Evolutionary conservation across 768 basidiomycete species (phyloP), one percentile per base, ranked within the genome.

Genomic region (Tricholomella constricta): DNA sequence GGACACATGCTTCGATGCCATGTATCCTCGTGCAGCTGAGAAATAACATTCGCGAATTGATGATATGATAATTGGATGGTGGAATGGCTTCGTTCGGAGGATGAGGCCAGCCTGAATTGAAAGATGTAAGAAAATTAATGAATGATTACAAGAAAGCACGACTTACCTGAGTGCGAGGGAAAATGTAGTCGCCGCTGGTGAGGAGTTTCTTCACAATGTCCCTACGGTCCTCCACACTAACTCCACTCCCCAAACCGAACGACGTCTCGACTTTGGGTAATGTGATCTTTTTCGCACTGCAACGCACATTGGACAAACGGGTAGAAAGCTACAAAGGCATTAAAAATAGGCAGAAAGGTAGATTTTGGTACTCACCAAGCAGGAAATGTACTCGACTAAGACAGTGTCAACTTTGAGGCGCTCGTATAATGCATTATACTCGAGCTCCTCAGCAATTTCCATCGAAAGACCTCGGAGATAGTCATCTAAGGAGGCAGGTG

Each of bases 1-100:
- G 1, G 26, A 31, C 6, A 32, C 35, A 50, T 55, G 49, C 22
- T 55, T 55, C 8, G n/a, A 15, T 1, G 48, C 54, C 3, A 55
- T 15, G 1, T 26, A 27, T 11, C 40, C 19, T 6, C 41, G 42
- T 29, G 47, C 8, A 1, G 40, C 43, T 2, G 38, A 12, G 31
- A 55, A 55, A 15, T 27, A 45, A 15, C 22, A 38, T 12, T 55
- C 48, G 5, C 19, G 6, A 11, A 55, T 15, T 6, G 49, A 14
- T 4, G 43, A 36, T 17, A 45, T 38, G 19, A 52, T 37, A 15
- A 37, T 17, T 3, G 44, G 26, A 12, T 45, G 51, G 3, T 17
- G 19, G 26, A 36, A 52, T 4, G 45, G 51, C 22, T 47, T 52
- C 10, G 26, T 46, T 2, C 29, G 17, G 6, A 37, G 2, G 17